Percentiles rank a stretch among this genome's conserved stretches.
Evolutionary conservation across 306 rosid species (phyloP).

Genomic region (Cicer bijugum): DNA sequence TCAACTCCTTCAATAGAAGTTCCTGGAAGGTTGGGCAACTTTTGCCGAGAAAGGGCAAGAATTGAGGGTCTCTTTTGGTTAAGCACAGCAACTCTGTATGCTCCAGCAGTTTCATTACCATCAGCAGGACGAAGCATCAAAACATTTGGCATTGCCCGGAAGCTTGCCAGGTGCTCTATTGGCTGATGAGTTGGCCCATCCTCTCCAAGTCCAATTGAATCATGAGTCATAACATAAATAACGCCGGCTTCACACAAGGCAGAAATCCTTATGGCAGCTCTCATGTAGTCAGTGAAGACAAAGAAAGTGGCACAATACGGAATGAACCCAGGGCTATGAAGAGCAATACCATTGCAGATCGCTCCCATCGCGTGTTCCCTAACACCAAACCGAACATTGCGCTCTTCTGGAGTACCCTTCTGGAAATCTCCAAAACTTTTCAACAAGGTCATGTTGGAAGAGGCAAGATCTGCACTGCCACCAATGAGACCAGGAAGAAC

Average conservation of each 20-base stretch:
- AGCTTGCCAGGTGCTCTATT: constrained; percentile 96
- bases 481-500: constrained; percentile 96
- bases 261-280: constrained; percentile 96
- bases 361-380: constrained; percentile 99
- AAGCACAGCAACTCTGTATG: constrained; percentile 83
- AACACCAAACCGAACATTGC: constrained; percentile 94
- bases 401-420: constrained; percentile 92
- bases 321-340: constrained; percentile 88
- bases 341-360: constrained; percentile 87
- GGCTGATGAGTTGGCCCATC: constrained; percentile 99
- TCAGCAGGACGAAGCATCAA: constrained; percentile 99
- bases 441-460: constrained; percentile 96
- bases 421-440: constrained; percentile 92
- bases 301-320: constrained; percentile 99
- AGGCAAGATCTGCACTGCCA: constrained; percentile 98
- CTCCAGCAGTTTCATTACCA: constrained; percentile 98
- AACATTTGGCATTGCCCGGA: constrained; percentile 96
- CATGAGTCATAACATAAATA: constrained; percentile 96
- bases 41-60: constrained; percentile 94
- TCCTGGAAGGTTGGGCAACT: constrained; percentile 80
- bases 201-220: constrained; percentile 98
- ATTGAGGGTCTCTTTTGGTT: constrained; percentile 90
- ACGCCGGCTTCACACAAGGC: constrained; percentile 83
- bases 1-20: constrained; percentile 90
- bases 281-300: constrained; percentile 98